Percentiles rank a stretch among this genome's conserved stretches.
Evolutionary conservation across 345 rosid species (phyloP).

Genomic region (Ricinus communis): DNA sequence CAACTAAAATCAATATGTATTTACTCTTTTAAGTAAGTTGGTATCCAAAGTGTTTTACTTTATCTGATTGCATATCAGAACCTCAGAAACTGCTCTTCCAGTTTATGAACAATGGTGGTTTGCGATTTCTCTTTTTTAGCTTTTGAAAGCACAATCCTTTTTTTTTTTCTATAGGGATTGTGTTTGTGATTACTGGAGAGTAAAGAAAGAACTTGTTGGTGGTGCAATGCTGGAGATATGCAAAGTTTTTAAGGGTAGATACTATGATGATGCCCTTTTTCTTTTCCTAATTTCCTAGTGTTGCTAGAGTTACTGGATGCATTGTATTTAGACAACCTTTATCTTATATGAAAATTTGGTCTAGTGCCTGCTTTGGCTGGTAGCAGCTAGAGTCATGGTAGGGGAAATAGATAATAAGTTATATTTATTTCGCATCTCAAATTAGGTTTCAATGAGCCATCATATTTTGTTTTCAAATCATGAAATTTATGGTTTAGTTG

Average conservation of each 20-base stretch:
- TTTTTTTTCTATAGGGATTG: too few relatives aligned
- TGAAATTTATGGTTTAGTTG: neutral
- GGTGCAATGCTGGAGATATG: too few relatives aligned
- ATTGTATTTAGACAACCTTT: neutral
- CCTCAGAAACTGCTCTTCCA: too few relatives aligned
- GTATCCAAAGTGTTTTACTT: slow-evolving; percentile 16
- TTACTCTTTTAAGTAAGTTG: neutral
- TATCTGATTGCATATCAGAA: neutral
- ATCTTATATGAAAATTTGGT: neutral
- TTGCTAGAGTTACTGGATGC: neutral
- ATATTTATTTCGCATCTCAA: neutral
- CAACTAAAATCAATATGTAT: neutral
- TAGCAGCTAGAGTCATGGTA: neutral
- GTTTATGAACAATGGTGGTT: too few relatives aligned
- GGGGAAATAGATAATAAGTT: neutral
- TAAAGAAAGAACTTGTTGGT: slow-evolving; percentile 6
- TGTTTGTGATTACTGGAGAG: neutral
- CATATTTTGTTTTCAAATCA: neutral
- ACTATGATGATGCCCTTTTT: neutral
- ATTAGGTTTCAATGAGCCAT: neutral
- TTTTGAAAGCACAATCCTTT: too few relatives aligned
- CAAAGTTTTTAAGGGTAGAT: neutral
- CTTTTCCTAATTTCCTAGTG: neutral
- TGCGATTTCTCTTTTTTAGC: too few relatives aligned
- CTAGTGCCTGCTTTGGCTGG: neutral